Conservation (phyloP, 2,329 filamentous ascomycete species). For the Xylaria sp. region DNA sequence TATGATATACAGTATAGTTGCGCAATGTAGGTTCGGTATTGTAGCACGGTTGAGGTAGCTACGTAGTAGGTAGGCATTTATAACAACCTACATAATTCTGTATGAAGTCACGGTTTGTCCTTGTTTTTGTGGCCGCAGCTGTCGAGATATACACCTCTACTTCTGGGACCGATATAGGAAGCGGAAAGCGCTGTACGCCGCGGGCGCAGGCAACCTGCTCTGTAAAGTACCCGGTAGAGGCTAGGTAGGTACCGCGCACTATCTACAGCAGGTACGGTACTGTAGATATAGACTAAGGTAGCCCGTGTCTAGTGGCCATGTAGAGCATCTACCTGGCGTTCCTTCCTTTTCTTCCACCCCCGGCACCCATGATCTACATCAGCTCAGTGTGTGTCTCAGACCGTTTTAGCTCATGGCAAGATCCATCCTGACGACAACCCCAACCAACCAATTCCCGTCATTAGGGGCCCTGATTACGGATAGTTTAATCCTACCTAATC, state of each 20-base stretch:
- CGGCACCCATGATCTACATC: slow-evolving; percentile 32
- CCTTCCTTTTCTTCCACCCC: slow-evolving; percentile 16
- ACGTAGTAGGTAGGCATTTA: background rate
- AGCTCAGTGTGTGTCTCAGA: slow-evolving; percentile 36
- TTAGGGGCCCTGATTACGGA: slow-evolving; percentile 30
- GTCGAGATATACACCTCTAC: background rate
- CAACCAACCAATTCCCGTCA: slow-evolving; percentile 23
- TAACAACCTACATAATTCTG: background rate
- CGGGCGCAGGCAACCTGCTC: too few relatives aligned
- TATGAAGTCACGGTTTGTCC: background rate
- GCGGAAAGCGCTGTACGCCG: background rate
- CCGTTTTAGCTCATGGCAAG: slow-evolving; percentile 34
- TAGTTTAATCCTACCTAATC: slow-evolving; percentile 30
- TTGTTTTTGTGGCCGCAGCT: background rate
- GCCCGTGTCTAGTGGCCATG: too few relatives aligned
- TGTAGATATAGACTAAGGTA: too few relatives aligned
- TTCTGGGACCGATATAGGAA: background rate
- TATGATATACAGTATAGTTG: background rate
- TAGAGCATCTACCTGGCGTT: background rate
- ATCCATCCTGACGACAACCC: slow-evolving; percentile 29
- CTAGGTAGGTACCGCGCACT: background rate
- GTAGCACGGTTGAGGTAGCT: background rate
- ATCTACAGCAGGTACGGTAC: background rate
- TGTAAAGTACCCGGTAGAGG: too few relatives aligned
- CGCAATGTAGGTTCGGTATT: background rate